Percentiles rank a stretch among this genome's conserved stretches.
Conservation (phyloP, 768 basidiomycete species). For the Tylopilus intermedius region DNA sequence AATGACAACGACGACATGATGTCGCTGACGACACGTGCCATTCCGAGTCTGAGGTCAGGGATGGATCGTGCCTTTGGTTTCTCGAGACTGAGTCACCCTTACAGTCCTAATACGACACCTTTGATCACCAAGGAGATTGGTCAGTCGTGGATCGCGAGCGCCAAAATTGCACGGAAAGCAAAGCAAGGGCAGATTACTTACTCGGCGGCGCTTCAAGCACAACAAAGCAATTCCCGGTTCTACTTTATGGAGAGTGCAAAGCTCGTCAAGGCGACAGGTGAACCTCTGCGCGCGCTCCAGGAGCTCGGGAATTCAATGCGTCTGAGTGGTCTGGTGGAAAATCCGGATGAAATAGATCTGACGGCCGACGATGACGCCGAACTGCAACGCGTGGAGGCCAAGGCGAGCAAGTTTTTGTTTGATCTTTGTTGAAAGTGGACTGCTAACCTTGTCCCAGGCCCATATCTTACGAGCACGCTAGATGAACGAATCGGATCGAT, state of each 20-base stretch:
- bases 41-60: constrained; percentile 61
- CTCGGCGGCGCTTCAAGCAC: constrained; percentile 88
- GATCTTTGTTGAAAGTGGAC: background rate
- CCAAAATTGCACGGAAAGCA: constrained; percentile 95
- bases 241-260: constrained; percentile 90
- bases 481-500: constrained; percentile 88
- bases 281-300: constrained; percentile 79
- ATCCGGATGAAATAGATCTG: constrained; percentile 48
- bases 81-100: constrained; percentile 8
- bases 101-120: constrained; percentile 26
- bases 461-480: constrained; percentile 81
- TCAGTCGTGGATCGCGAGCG: constrained; percentile 83
- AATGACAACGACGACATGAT: too few relatives aligned
- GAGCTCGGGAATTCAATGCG: constrained; percentile 77
- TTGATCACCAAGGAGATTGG: constrained; percentile 61
- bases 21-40: too few relatives aligned
- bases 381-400: constrained; percentile 56
- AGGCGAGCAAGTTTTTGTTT: constrained; percentile 43
- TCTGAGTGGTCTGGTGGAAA: constrained; percentile 43
- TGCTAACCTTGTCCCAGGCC: constrained; percentile 42
- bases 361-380: constrained; percentile 48
- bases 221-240: constrained; percentile 63
- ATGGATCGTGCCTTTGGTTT: background rate
- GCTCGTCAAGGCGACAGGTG: constrained; percentile 71
- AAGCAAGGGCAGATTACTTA: constrained; percentile 96